Evolutionary conservation across 2,329 filamentous ascomycete genomes (phyloP).

Genomic region (Ascomycota sp.): DNA sequence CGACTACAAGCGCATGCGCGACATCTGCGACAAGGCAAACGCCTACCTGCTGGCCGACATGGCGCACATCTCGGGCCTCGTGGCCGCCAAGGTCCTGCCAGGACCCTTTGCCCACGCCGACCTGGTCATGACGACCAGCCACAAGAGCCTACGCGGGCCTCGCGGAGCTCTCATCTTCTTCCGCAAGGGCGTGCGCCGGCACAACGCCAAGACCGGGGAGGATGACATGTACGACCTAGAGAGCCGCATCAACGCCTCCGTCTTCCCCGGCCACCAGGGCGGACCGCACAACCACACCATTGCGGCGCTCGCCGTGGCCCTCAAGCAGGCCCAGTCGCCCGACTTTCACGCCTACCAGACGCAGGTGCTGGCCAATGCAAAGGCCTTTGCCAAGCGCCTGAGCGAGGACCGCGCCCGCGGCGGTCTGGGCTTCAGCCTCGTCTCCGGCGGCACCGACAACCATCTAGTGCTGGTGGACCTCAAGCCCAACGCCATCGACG

Average conservation of each 20-base stretch:
- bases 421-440: slow-evolving; percentile 68
- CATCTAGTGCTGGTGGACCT: slow-evolving; percentile 87
- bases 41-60: slow-evolving; percentile 91
- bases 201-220: slow-evolving; percentile 68
- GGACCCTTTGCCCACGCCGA: slow-evolving; percentile 80
- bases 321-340: slow-evolving; percentile 76
- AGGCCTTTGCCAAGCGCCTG: slow-evolving; percentile 56
- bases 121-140: slow-evolving; percentile 91
- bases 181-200: slow-evolving; percentile 72
- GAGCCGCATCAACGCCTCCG: slow-evolving; percentile 80
- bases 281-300: slow-evolving; percentile 99
- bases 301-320: slow-evolving; percentile 77
- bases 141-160: slow-evolving; percentile 91
- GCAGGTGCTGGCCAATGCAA: slow-evolving; percentile 75
- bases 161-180: slow-evolving; percentile 97
- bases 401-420: slow-evolving; percentile 52
- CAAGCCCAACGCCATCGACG: slow-evolving; percentile 73
- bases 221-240: slow-evolving; percentile 82
- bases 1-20: slow-evolving; percentile 81
- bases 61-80: slow-evolving; percentile 88
- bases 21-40: slow-evolving; percentile 76
- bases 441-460: slow-evolving; percentile 90
- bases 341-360: slow-evolving; percentile 90
- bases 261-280: slow-evolving; percentile 95
- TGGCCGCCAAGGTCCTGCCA: slow-evolving; percentile 79